Evolutionary conservation across 306 rosid species (phyloP).

Genomic region (Trifolium pratense): DNA sequence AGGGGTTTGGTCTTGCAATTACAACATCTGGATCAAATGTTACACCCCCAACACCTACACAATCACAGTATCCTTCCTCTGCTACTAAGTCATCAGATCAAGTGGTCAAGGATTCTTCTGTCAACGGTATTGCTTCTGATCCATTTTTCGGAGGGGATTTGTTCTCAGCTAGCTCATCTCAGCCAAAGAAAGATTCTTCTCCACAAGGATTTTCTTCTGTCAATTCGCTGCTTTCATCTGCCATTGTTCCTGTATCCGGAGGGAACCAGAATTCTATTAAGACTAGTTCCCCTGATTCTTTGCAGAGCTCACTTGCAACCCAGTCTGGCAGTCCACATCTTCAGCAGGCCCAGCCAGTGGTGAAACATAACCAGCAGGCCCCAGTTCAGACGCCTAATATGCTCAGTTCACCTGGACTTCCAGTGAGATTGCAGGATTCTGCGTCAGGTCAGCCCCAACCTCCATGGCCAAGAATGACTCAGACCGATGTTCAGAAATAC

Average conservation of each 20-base stretch:
- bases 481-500: slow-evolving; percentile 84
- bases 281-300: slow-evolving; percentile 51
- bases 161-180: slow-evolving; percentile 68
- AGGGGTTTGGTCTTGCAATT: slow-evolving; percentile 60
- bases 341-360: slow-evolving; percentile 54
- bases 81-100: slow-evolving; percentile 56
- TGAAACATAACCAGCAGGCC: slow-evolving; percentile 59
- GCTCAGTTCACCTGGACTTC: slow-evolving; percentile 52
- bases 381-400: slow-evolving; percentile 47
- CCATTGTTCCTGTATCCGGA: slow-evolving; percentile 57
- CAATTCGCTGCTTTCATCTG: slow-evolving; percentile 53
- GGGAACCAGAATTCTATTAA: slow-evolving; percentile 59
- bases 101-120: slow-evolving; percentile 58
- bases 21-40: slow-evolving; percentile 59
- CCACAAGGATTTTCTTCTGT: slow-evolving; percentile 50
- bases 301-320: slow-evolving; percentile 54
- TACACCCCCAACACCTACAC: slow-evolving; percentile 53
- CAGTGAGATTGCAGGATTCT: slow-evolving; percentile 56
- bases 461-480: slow-evolving; percentile 91
- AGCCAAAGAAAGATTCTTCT: slow-evolving; percentile 62
- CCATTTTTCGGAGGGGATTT: slow-evolving; percentile 74
- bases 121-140: slow-evolving; percentile 68
- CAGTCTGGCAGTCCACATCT: slow-evolving; percentile 63
- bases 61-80: slow-evolving; percentile 57
- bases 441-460: slow-evolving; percentile 67